Conservation (phyloP, 2,329 filamentous ascomycete genomes). For the Fusarium burgessii region DNA sequence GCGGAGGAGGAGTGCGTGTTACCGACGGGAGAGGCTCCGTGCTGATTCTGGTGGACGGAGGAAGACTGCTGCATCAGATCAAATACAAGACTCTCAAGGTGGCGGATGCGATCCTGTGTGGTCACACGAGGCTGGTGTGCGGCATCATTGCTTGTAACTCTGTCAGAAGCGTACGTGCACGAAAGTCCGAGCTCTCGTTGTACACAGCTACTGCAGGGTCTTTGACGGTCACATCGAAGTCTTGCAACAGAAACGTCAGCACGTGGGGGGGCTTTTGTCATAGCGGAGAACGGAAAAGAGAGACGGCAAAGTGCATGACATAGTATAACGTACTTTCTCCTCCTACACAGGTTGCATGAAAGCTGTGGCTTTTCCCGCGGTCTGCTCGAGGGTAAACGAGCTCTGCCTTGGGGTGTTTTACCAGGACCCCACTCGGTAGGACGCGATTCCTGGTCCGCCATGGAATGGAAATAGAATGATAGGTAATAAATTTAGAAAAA, state of each 20-base stretch:
- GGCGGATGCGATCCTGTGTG: conserved; percentile 17
- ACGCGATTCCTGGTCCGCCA: conserved; percentile 11
- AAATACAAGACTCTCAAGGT: conserved; percentile 49
- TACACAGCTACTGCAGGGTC: conserved; percentile 16
- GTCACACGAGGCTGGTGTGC: neutral
- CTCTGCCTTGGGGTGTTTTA: conserved; percentile 12
- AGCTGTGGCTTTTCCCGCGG: conserved; percentile 13
- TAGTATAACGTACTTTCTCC: conserved; percentile 6
- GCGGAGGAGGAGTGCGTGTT: neutral
- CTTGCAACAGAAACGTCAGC: neutral
- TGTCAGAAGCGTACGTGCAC: conserved; percentile 11
- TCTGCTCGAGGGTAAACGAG: conserved; percentile 13
- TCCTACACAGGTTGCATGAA: conserved; percentile 24
- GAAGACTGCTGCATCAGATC: conserved; percentile 41
- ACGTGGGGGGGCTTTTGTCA: neutral
- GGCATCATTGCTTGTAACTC: neutral
- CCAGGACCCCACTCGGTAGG: conserved; percentile 10
- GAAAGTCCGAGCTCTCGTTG: conserved; percentile 15
- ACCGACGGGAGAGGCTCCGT: neutral
- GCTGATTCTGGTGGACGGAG: neutral
- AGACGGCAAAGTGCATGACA: neutral
- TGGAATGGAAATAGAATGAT: neutral
- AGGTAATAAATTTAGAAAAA: neutral
- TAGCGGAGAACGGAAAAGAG: neutral
- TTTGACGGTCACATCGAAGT: conserved; percentile 24